phyloP scores from a whole-genome alignment of 345 rosid genomes.

The Odontarrhena argentea region DNA sequence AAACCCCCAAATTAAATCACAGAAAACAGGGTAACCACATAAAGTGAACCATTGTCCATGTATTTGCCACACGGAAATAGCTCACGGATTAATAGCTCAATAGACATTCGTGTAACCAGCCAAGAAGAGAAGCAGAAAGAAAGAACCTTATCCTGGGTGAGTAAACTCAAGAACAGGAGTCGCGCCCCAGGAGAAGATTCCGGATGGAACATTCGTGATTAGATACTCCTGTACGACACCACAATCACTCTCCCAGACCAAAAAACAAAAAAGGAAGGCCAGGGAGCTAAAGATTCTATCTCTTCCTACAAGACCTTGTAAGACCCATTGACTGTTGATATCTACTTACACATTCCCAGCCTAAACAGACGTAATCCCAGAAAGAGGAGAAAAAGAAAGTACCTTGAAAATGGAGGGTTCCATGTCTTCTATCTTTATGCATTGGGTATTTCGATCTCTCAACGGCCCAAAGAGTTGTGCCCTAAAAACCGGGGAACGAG shows the following conservation, averaged over 20 bases:
- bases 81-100: background rate
- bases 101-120: conserved; percentile 34
- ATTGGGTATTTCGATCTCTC: conserved; percentile 52
- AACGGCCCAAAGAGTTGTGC: conserved; percentile 83
- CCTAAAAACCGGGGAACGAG: conserved; percentile 77
- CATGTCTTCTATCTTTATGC: conserved; percentile 61
- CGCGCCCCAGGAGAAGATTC: conserved; percentile 63
- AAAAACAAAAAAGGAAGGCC: conserved; percentile 41
- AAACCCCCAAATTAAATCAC: background rate
- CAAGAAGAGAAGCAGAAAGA: conserved; percentile 52
- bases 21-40: background rate
- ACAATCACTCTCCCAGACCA: conserved; percentile 63
- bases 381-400: background rate
- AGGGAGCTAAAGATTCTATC: conserved; percentile 54
- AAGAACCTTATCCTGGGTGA: conserved; percentile 61
- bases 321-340: conserved; percentile 13
- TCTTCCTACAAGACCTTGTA: conserved; percentile 46
- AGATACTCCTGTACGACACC: conserved; percentile 69
- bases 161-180: conserved; percentile 58
- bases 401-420: conserved; percentile 76
- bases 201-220: conserved; percentile 49
- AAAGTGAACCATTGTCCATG: background rate
- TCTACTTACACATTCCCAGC: conserved; percentile 32
- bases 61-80: background rate
- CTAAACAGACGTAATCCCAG: conserved; percentile 15